A percentile compares a stretch with the other conserved stretches of the same genome.
Conservation (phyloP, 2,329 filamentous ascomycete genomes). For the Alternaria solani region DNA sequence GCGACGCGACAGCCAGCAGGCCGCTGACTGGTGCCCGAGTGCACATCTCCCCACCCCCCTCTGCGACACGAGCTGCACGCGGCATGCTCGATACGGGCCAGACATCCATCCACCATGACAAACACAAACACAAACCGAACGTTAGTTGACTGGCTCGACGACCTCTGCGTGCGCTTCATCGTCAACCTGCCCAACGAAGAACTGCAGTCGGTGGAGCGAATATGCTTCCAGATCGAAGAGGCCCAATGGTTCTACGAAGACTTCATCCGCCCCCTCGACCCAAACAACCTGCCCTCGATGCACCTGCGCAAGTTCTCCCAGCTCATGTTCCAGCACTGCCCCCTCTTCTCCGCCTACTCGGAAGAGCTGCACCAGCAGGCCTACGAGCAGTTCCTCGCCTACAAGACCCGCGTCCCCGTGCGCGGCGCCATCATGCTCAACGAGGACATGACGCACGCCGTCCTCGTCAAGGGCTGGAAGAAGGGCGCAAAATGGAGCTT, state of each 20-base stretch:
- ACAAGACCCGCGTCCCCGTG: constrained; percentile 94
- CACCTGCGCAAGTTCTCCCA: constrained; percentile 85
- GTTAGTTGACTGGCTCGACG: constrained; percentile 96
- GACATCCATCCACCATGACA: constrained; percentile 63
- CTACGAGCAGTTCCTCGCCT: constrained; percentile 90
- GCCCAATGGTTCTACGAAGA: constrained; percentile 99
- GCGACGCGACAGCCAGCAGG: too few species aligned
- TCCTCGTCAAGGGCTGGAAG: constrained; percentile 98
- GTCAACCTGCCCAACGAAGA: constrained; percentile 95
- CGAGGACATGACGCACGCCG: constrained; percentile 88
- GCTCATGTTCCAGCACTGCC: constrained; percentile 92
- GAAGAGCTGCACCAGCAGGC: constrained; percentile 79
- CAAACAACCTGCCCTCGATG: constrained; percentile 81
- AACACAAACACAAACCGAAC: constrained; percentile 80
- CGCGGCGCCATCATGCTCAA: constrained; percentile 94
- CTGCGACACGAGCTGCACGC: constrained; percentile 28
- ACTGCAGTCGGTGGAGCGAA: constrained; percentile 85
- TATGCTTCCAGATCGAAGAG: constrained; percentile 99
- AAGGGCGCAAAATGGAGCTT: constrained; percentile 97
- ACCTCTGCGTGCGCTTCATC: constrained; percentile 96
- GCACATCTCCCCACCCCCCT: constrained; percentile 16
- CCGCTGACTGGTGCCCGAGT: constrained; percentile 4
- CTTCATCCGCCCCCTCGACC: constrained; percentile 91
- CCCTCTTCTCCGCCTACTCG: constrained; percentile 82
- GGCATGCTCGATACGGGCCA: constrained; percentile 70